Base-by-base conservation (phyloP, 2,329 filamentous ascomycete genomes). In the Alternaria consortialis region DNA sequence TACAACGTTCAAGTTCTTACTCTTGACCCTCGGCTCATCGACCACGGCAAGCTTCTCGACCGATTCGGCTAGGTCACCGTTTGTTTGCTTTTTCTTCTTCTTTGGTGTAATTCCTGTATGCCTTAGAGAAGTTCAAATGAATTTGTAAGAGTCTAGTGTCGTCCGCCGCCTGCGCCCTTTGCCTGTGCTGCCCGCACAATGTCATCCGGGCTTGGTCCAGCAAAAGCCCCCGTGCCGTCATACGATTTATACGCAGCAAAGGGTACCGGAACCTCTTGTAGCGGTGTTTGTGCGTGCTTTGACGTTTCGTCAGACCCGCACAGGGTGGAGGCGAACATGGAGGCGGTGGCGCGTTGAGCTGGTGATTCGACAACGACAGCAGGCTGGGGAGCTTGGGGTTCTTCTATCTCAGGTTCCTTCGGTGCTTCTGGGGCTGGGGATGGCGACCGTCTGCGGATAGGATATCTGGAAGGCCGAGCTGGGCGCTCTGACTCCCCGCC, bases 121-220 rank as follows among this genome's bases (percentile, higher is more conserved):
- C 34, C 53, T 73, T 73, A 73, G 70, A 73, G 56, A 63, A 56
- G 39, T 55, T 57, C 44, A 47, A 58, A 53, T n/a, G 23, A 13
- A 56, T 20, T 31, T 47, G 32, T 44, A 34, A 20, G 43, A 64
- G 60, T 76, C 69, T 60, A 79, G 65, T 67, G 68, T 47, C 70
- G 75, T 57, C 71, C 74, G 70, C 74, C 74, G 74, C 81, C 73
- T 68, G 76, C 71, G 74, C 81, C 79, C 75, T 83, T 73, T 47
- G 78, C 73, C 84, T 97, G 94, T 70, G 94, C 94, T 78, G 90
- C 88, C 65, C 93, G 85, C 72, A 97, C 91, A 74, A 95, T 82
- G 78, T 97, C 94, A 82, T 98, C 94, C 69, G 94, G 94, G 80
- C 94, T 97, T 56, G 94, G 94, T 77, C 88, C 88, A 84, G 90